Evolutionary conservation across 2,329 filamentous ascomycete species (phyloP), one percentile per base, ranked within the genome.

Genomic region (Fusarium piperis): DNA sequence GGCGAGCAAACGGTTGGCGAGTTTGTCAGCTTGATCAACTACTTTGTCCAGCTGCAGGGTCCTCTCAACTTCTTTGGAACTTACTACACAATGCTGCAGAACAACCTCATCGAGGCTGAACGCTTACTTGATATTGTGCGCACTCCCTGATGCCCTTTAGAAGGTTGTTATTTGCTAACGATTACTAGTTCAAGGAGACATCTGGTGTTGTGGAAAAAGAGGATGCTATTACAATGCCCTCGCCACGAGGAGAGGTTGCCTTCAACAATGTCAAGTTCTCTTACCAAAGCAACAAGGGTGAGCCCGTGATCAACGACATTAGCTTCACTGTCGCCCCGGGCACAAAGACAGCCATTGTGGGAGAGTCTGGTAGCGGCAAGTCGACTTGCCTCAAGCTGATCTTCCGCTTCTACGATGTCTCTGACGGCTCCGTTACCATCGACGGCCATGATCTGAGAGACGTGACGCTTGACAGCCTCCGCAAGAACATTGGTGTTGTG

Each of bases 61-160:
- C 89, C 89, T 6, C 82, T 91, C 57, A 90, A 89, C 76, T 91
- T 90, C 78, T 91, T 91, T 69, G 83, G 83, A 0, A 84, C 83
- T 2, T 85, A 84, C 64, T 86, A 85, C 64, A 84, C 79, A 9
- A 81, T 84, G 80, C 75, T 86, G 10, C 82, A 85, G 74, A 83
- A 83, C 66, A 83, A 84, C 15, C 72, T 86, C 0, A 84, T 85
- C 16, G 82, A 85, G 64, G 83, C 84, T 4, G 82, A 86, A 76
- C 80, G 83, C 2, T 79, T 86, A 70, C 78, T 85, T 6, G 83
- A 84, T 64, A 73, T 85, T 44, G 80, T 83, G 73, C 76, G 79
- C 59, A 1, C 7, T n/a, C 6, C 0, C 6, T 33, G 5, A 13
- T 28, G 15, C 3, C 1, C 0, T 12, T 11, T 2, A 5, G 39